phyloP scores from a whole-genome alignment of 2,329 filamentous ascomycete species.

The Calycina herbarum region DNA sequence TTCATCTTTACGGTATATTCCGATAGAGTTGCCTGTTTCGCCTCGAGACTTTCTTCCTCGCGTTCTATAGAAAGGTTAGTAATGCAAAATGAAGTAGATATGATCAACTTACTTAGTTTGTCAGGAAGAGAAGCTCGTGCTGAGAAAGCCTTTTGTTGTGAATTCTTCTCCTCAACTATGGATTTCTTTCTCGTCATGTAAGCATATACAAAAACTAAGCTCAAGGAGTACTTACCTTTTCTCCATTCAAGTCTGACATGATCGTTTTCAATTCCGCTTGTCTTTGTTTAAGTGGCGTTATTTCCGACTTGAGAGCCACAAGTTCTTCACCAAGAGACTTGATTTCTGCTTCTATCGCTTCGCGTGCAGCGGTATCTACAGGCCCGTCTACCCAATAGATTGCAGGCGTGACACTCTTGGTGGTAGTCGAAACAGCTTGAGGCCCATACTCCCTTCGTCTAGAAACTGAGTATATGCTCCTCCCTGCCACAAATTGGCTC shows the following conservation, averaged over 20 bases:
- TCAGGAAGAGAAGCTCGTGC: slow-evolving; percentile 57
- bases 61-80: slow-evolving; percentile 36
- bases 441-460: slow-evolving; percentile 80
- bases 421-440: slow-evolving; percentile 67
- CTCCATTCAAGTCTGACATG: slow-evolving; percentile 34
- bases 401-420: slow-evolving; percentile 60
- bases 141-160: slow-evolving; percentile 54
- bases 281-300: slow-evolving; percentile 20
- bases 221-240: slow-evolving; percentile 42
- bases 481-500: slow-evolving; percentile 68
- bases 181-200: not conserved
- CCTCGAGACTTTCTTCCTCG: slow-evolving; percentile 40
- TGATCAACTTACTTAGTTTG: slow-evolving; percentile 62
- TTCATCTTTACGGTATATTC: slow-evolving; percentile 45
- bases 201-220: not conserved
- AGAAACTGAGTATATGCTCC: slow-evolving; percentile 61
- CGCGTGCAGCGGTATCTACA: slow-evolving; percentile 66
- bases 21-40: slow-evolving; percentile 40
- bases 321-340: slow-evolving; percentile 31
- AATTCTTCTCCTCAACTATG: slow-evolving; percentile 60
- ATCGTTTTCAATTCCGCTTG: slow-evolving; percentile 42
- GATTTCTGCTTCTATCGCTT: slow-evolving; percentile 57
- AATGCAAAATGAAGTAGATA: not conserved
- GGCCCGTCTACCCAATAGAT: slow-evolving; percentile 75
- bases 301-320: slow-evolving; percentile 28